phyloP scores from a whole-genome alignment of 352 stramenopile species.

The Aphanomyces astaci region DNA sequence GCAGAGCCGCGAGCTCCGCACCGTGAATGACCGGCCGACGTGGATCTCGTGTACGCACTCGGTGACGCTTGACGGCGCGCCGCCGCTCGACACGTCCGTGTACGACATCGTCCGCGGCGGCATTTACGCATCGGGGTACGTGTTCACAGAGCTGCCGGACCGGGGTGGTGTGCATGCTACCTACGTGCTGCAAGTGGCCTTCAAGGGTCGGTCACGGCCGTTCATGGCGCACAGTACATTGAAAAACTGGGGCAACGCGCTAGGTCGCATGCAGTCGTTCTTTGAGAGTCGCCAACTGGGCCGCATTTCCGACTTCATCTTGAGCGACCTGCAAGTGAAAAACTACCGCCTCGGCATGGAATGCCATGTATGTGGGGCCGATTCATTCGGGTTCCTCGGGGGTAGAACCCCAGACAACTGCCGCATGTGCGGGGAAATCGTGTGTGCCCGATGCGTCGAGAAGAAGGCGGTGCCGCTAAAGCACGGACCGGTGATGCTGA shows the following conservation, averaged over 20 bases:
- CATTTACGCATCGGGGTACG: conserved; percentile 17
- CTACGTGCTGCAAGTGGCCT: conserved; percentile 16
- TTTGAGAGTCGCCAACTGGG: conserved; percentile 18
- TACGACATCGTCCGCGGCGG: conserved; percentile 18
- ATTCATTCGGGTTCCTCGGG: neutral
- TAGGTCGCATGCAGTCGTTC: conserved; percentile 11
- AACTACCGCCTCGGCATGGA: neutral
- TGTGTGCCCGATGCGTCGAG: conserved; percentile 8
- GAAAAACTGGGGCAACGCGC: conserved; percentile 17
- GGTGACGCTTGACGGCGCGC: conserved; percentile 10
- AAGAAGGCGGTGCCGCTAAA: conserved; percentile 16
- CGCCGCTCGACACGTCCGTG: conserved; percentile 10
- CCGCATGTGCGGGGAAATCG: conserved; percentile 21
- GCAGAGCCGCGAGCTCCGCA: neutral
- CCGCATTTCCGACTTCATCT: conserved; percentile 9
- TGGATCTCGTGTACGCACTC: conserved; percentile 20
- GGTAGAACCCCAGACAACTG: conserved; percentile 20
- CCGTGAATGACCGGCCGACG: neutral
- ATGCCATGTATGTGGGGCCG: conserved; percentile 11
- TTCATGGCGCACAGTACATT: conserved; percentile 1
- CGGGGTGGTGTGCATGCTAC: neutral
- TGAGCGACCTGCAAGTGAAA: conserved; percentile 21
- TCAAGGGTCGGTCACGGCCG: conserved; percentile 6
- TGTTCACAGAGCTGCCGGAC: conserved; percentile 6
- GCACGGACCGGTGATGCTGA: neutral